Evolutionary conservation across 2,329 filamentous ascomycete genomes (phyloP).

Genomic region (Purpureocillium takamizusanense): DNA sequence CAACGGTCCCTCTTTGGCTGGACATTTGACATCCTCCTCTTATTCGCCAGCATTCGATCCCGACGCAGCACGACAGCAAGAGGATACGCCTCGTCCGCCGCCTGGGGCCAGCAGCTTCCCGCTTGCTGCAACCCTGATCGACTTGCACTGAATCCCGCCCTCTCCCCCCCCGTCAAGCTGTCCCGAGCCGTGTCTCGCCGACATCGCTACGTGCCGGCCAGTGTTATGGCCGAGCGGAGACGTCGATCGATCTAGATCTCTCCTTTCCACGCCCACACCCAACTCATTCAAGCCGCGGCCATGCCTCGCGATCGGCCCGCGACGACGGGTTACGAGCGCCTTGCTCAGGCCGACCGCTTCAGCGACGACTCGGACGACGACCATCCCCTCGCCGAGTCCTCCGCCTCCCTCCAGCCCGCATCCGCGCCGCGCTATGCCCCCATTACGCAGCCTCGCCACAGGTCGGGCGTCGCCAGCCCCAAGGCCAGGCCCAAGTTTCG

Average conservation of each 20-base stretch:
- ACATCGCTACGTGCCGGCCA: background rate
- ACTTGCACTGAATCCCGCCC: too few species aligned
- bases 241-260: background rate
- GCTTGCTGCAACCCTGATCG: too few species aligned
- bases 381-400: slow-evolving; percentile 38
- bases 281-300: slow-evolving; percentile 4
- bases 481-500: slow-evolving; percentile 36
- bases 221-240: slow-evolving; percentile 1
- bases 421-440: slow-evolving; percentile 56
- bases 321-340: slow-evolving; percentile 76
- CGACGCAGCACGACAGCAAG: too few species aligned
- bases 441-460: slow-evolving; percentile 51
- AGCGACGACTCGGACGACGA: slow-evolving; percentile 64
- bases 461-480: slow-evolving; percentile 50
- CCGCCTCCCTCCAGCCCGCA: slow-evolving; percentile 46
- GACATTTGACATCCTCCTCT: too few species aligned
- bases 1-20: too few species aligned
- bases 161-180: too few species aligned
- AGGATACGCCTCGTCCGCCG: too few species aligned
- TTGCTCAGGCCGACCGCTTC: slow-evolving; percentile 71
- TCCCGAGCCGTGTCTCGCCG: too few species aligned
- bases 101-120: too few species aligned
- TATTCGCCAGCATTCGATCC: too few species aligned
- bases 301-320: slow-evolving; percentile 63
- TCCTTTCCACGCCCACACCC: background rate